These are phyloP conservation scores for Hypoxylon subgilvum DNA, from an alignment of 495 filamentous ascomycete genomes.

Conservation along the genomic window DNA sequence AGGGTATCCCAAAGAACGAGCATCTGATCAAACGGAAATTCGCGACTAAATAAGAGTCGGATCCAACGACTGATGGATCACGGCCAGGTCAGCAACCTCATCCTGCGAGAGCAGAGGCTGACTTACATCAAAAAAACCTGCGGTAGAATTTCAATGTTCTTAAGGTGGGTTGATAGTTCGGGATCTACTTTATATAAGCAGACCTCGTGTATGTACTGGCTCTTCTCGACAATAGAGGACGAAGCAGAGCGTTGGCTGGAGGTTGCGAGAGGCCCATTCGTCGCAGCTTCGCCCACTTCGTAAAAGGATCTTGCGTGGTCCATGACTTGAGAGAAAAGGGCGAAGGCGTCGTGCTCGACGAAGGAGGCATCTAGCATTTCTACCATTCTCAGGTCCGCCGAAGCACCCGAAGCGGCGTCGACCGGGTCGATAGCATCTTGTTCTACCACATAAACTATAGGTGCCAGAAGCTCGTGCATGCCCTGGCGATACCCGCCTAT, in stretches of 20 bases:
- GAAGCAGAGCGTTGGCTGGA: constrained; percentile 40
- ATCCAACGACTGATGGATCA: constrained; percentile 80
- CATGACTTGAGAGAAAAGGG: constrained; percentile 86
- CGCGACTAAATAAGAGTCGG: constrained; percentile 87
- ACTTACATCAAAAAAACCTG: constrained; percentile 93
- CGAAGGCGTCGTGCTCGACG: constrained; percentile 90
- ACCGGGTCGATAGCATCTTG: constrained; percentile 70
- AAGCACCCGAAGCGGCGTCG: constrained; percentile 27
- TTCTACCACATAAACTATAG: constrained; percentile 86
- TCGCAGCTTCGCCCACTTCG: constrained; percentile 59
- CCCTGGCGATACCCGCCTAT: constrained; percentile 89
- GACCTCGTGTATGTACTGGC: constrained; percentile 82
- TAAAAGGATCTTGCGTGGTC: constrained; percentile 85
- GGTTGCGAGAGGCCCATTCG: constrained; percentile 10
- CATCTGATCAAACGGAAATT: constrained; percentile 86
- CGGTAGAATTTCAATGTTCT: constrained; percentile 85
- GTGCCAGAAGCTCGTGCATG: constrained; percentile 95
- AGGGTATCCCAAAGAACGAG: constrained; percentile 88
- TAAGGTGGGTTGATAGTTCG: constrained; percentile 80
- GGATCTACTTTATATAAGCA: constrained; percentile 78
- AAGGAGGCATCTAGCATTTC: constrained; percentile 71
- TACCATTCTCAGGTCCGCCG: constrained; percentile 57
- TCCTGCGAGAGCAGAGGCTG: neutral
- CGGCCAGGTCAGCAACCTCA: constrained; percentile 3
- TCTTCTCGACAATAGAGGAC: constrained; percentile 83